phyloP scores from a whole-genome alignment of 2,329 filamentous ascomycete species.

The Fusarium sp. region DNA sequence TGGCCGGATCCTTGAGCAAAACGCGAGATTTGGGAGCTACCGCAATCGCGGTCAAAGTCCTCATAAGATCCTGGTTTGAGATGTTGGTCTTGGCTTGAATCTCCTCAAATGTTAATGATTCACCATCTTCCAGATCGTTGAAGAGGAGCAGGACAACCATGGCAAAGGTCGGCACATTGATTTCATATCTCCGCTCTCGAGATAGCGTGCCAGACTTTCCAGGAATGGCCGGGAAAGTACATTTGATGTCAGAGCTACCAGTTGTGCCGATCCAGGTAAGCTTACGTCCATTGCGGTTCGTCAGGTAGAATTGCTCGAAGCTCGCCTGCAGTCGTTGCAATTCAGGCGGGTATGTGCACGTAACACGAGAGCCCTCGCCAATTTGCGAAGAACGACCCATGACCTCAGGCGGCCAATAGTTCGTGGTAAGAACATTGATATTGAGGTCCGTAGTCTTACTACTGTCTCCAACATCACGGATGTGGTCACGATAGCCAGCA shows the following conservation, averaged over 20 bases:
- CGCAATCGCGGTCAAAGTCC: constrained; percentile 83
- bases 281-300: constrained; percentile 86
- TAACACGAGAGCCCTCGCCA: constrained; percentile 55
- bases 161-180: constrained; percentile 91
- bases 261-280: constrained; percentile 81
- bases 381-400: constrained; percentile 72
- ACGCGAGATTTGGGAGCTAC: constrained; percentile 86
- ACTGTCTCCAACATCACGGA: constrained; percentile 62
- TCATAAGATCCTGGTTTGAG: constrained; percentile 75
- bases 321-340: constrained; percentile 82
- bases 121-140: constrained; percentile 74
- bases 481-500: constrained; percentile 77
- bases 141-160: constrained; percentile 93
- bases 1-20: constrained; percentile 81
- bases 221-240: constrained; percentile 76
- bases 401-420: constrained; percentile 93
- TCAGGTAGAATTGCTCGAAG: constrained; percentile 89
- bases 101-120: constrained; percentile 73
- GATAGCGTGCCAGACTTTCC: constrained; percentile 72
- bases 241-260: constrained; percentile 88
- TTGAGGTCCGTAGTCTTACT: constrained; percentile 74
- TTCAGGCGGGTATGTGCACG: constrained; percentile 78
- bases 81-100: constrained; percentile 88
- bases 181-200: constrained; percentile 81
- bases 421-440: constrained; percentile 89